Evolutionary conservation across 1,284 basidiomycete genomes (phyloP).

Genomic region (Trichosporon asahii): DNA sequence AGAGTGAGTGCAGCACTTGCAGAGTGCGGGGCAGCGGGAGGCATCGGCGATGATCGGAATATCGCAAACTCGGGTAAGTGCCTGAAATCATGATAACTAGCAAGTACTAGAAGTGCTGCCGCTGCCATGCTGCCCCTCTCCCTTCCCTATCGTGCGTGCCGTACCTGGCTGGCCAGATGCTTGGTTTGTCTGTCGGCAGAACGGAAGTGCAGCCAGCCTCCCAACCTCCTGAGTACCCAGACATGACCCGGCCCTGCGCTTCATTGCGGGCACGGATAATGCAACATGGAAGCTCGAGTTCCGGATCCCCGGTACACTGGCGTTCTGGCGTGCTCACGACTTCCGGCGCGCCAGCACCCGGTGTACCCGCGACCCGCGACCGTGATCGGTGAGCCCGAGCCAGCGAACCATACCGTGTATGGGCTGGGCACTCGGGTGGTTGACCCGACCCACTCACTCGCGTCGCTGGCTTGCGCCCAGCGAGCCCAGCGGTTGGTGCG

Average conservation of each 20-base stretch:
- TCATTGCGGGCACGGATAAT: background rate
- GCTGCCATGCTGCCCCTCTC: background rate
- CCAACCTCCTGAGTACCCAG: background rate
- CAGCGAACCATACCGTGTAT: background rate
- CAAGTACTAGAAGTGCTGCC: background rate
- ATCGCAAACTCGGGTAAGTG: constrained; percentile 1
- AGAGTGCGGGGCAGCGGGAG: background rate
- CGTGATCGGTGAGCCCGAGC: background rate
- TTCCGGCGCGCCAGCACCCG: too few species aligned
- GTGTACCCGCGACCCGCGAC: too few species aligned
- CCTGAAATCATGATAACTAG: background rate
- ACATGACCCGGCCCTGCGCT: background rate
- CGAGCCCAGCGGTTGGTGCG: background rate
- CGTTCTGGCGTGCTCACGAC: too few species aligned
- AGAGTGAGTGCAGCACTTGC: too few species aligned
- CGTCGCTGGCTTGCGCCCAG: background rate
- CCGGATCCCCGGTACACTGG: too few species aligned
- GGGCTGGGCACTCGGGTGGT: background rate
- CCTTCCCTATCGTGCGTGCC: too few species aligned
- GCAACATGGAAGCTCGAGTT: background rate
- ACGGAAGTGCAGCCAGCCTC: background rate
- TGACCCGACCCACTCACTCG: background rate
- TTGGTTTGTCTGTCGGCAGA: background rate
- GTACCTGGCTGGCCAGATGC: too few species aligned
- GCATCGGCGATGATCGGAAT: constrained; percentile 9